These are phyloP conservation scores for Bretschneidera sinensis DNA, from an alignment of 345 rosid genomes.

Conservation along the genomic window DNA sequence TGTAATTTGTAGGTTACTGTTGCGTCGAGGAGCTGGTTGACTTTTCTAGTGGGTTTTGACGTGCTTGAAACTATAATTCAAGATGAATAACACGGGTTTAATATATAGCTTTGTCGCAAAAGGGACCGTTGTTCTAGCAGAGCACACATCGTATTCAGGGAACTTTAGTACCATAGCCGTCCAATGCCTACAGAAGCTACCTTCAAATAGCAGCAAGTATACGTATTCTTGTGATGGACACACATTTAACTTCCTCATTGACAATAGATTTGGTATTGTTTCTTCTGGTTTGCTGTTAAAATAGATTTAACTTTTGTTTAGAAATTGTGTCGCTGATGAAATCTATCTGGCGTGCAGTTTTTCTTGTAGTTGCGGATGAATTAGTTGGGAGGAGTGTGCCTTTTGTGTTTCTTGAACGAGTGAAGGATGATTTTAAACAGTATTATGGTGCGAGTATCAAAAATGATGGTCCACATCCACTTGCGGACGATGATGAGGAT, in stretches of 20 bases:
- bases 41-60: constrained; percentile 15
- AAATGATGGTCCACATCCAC: constrained; percentile 59
- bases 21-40: constrained; percentile 12
- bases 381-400: constrained; percentile 78
- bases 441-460: constrained; percentile 62
- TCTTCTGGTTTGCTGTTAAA: background rate
- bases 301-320: background rate
- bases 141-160: constrained; percentile 88
- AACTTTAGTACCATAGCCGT: constrained; percentile 97
- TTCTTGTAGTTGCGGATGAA: constrained; percentile 96
- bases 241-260: constrained; percentile 84
- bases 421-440: constrained; percentile 82
- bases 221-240: constrained; percentile 90
- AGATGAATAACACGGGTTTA: constrained; percentile 83
- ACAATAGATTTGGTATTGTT: constrained; percentile 71
- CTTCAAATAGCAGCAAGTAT: constrained; percentile 89
- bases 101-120: constrained; percentile 95
- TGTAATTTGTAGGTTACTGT: background rate
- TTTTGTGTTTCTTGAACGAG: constrained; percentile 85
- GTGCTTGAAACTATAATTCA: constrained; percentile 16
- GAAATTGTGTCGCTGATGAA: constrained; percentile 10
- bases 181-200: constrained; percentile 93
- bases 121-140: constrained; percentile 90
- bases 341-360: constrained; percentile 46
- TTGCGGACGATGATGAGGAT: constrained; percentile 81